Evolutionary conservation across 2,329 filamentous ascomycete genomes (phyloP), one percentile per base, ranked within the genome.

Genomic region (Sporothrix luriei): DNA sequence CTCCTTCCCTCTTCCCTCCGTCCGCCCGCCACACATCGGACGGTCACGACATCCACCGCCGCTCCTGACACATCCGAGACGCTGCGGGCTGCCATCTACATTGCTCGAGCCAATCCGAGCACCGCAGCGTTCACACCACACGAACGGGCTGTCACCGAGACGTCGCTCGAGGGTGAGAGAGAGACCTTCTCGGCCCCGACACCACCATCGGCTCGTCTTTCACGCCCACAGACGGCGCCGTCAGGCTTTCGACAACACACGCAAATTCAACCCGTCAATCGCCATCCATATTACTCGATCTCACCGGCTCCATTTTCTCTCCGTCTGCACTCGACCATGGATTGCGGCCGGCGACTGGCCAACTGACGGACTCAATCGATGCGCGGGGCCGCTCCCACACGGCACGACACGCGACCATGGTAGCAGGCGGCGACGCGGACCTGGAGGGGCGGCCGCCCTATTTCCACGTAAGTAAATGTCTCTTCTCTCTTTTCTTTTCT

Each of bases 391-490:
- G 65, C 66, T 46, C 46, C 54, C 65, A 57, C 49, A 21, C 71
- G 71, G 29, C 68, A 66, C 64, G 66, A 69, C 65, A 71, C 54
- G 21, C 68, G 71, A 70, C 57, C 64, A 74, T 75, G 75, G 74
- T 71, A 71, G 54, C 59, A n/a, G 69, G 68, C 69, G 78, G 75
- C 69, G 72, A 74, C 68, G 75, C 79, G 73, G 77, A 81, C 72
- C 78, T 83, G 72, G 85, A 87, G 78, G 81, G 80, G 74, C 84
- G 88, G 73, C 87, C 88, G 73, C 87, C 87, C 69, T 89, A 88
- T 77, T 76, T 88, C 74, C 85, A 90, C 81, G 88, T 90, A 79
- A 78, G 71, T 46, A 52, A n/a, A 16, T 14, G 7, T 19, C 54
- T 2, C 10, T 9, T 33, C 33, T 33, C 33, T 33, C 29, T 4